Evolutionary conservation across 164 flowering plant genomes (phyloP), one percentile per base, ranked within the genome.

Genomic region (Santalum album): DNA sequence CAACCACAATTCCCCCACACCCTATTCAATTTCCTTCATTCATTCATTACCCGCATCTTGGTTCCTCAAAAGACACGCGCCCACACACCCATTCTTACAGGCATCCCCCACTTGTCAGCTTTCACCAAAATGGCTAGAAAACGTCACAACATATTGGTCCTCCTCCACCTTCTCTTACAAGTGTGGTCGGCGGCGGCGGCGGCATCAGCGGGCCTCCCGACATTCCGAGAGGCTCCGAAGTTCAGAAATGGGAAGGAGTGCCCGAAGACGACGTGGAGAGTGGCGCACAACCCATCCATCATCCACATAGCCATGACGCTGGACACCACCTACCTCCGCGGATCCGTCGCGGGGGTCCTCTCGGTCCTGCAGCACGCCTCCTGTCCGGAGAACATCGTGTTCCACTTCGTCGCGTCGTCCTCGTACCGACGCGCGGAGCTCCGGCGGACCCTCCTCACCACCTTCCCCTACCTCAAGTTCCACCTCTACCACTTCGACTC

Each of bases 301-400:
- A 77, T 83, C 70, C 95, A 86, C 75, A 72, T 86, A 32, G 72
- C 88, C 11, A 86, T 83, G 90, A 80, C 90, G 0, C 76, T 83
- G 35, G 95, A 86, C 73, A 42, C 74, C 19, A 71, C 74, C 16
- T 86, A 86, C 78, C 86, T 86, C 69, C 87, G 95, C 1, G 95
- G 95, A 50, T 81, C 95, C 29, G 48, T 86, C 62, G 95, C 95
- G 50, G 95, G 75, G 2, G 78, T 83, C 17, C 62, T 77, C 62
- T 86, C 95, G 53, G 79, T 86, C n/a, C 84, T 86, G 50, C 82
- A 67, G 19, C 90, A 86, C 77, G 72, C 95, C 21, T 57, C 80
- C 23, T 86, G 94, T 51, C 94, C 94, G 1, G 80, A 86, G 58
- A 82, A 81, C 73, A 69, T 78, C 29, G 72, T 69, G 44, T 81